phyloP scores from a whole-genome alignment of 306 rosid species.

The Vachellia collinsii region DNA sequence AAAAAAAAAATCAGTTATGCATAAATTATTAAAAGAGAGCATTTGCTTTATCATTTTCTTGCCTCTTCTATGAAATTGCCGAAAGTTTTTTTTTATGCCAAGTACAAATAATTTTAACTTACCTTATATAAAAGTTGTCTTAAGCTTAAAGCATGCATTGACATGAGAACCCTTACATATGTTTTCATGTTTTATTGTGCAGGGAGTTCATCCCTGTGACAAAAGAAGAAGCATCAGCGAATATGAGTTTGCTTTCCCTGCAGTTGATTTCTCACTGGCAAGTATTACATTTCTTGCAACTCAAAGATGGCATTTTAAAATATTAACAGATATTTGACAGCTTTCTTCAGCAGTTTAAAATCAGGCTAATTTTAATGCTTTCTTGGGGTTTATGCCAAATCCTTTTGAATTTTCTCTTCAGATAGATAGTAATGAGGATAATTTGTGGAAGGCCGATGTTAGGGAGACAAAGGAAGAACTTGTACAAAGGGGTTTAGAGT shows the following conservation, averaged over 20 bases:
- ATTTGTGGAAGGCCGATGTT: constrained; percentile 70
- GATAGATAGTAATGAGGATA: constrained; percentile 83
- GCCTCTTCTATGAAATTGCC: not conserved
- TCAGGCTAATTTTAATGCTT: constrained; percentile 26
- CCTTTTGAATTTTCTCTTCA: constrained; percentile 43
- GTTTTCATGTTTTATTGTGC: constrained; percentile 28
- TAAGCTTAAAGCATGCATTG: constrained; percentile 27
- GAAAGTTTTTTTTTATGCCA: not conserved
- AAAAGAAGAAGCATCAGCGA: constrained; percentile 77
- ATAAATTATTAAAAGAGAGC: too few species aligned
- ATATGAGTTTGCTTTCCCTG: constrained; percentile 80
- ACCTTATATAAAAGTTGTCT: constrained; percentile 12
- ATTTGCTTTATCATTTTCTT: not conserved
- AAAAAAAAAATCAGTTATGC: too few species aligned
- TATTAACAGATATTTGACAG: constrained; percentile 40
- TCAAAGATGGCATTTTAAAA: constrained; percentile 20
- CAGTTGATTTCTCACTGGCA: constrained; percentile 89
- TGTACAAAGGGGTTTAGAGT: constrained; percentile 73
- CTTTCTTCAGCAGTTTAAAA: constrained; percentile 36
- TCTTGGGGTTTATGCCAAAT: constrained; percentile 38
- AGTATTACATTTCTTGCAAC: constrained; percentile 39
- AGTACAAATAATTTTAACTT: constrained; percentile 7
- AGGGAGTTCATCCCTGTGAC: constrained; percentile 98
- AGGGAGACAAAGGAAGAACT: constrained; percentile 90
- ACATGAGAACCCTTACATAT: constrained; percentile 18